Percentiles rank a stretch among this genome's conserved stretches.
Evolutionary conservation across 768 basidiomycete species (phyloP).

Genomic region (Steccherinum ochraceum): DNA sequence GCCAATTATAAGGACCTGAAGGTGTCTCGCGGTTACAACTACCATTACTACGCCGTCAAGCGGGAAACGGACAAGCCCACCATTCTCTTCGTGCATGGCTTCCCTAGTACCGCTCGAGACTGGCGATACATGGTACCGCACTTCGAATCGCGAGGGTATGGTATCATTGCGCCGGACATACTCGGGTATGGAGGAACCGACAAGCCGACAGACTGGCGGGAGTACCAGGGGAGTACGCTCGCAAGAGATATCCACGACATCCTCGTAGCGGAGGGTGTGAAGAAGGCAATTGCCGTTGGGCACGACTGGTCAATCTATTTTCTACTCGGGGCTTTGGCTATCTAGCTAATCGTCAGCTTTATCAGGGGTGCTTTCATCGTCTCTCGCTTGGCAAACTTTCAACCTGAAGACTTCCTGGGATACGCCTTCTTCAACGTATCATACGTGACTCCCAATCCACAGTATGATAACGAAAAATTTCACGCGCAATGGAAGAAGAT

Average conservation of each 20-base stretch:
- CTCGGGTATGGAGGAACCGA: slow-evolving; percentile 44
- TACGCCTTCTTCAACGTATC: slow-evolving; percentile 31
- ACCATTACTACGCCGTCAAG: slow-evolving; percentile 28
- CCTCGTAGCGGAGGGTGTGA: slow-evolving; percentile 21
- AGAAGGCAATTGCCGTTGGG: slow-evolving; percentile 24
- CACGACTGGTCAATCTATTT: slow-evolving; percentile 26
- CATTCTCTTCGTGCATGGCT: slow-evolving; percentile 39
- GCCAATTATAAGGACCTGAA: slow-evolving; percentile 25
- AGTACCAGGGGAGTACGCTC: slow-evolving; percentile 21
- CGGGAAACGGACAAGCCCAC: slow-evolving; percentile 27
- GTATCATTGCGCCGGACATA: slow-evolving; percentile 40
- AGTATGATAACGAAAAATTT: slow-evolving; percentile 20
- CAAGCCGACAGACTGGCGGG: slow-evolving; percentile 27
- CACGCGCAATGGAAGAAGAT: slow-evolving; percentile 20
- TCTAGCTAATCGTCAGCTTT: background rate
- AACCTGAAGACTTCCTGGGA: slow-evolving; percentile 33
- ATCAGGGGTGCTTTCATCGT: slow-evolving; percentile 30
- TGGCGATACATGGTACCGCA: slow-evolving; percentile 35
- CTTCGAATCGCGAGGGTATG: slow-evolving; percentile 34
- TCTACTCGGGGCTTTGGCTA: background rate
- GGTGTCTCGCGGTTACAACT: slow-evolving; percentile 28
- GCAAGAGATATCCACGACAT: slow-evolving; percentile 27
- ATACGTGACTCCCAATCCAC: slow-evolving; percentile 25
- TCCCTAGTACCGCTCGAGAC: slow-evolving; percentile 33
- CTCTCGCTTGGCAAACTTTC: slow-evolving; percentile 31